Evolutionary conservation across 1,139 yeast species (phyloP), one percentile per base, ranked within the genome.

Genomic region (Scheffersomyces illinoinensis): DNA sequence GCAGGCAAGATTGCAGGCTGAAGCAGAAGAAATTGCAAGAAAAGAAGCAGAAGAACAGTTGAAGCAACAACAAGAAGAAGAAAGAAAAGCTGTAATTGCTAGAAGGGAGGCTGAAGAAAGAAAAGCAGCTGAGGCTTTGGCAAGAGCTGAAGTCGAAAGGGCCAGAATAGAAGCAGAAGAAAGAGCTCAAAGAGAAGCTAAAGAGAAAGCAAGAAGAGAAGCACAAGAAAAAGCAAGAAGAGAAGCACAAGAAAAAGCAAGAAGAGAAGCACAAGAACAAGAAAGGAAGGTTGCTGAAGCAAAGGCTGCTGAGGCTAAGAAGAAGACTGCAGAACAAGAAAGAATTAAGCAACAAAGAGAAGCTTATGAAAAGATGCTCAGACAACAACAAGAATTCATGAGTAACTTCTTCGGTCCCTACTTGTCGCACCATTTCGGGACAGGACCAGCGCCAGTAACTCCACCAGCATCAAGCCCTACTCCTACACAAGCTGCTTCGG

Each of bases 21-120:
- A 58, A 18, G 48, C 20, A 33, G 47, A 50, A 26, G 58, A 52
- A 52, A 60, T 56, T 56, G 63, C 59, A 24, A 64, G 62, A 58
- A 63, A 55, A 55, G 60, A 53, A 50, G 63, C 64, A 46, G 64
- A 61, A 55, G 60, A 60, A 57, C 58, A 60, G 23, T 46, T 52
- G 56, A 55, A 18, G 60, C 52, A 21, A 55, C 55, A 51, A 49
- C 54, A 50, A 60, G 66, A 61, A 64, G 59, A 57, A 62, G 53
- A 54, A n/a, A 55, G 54, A 50, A 56, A 59, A 51, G 61, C 57
- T 51, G 61, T 57, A 52, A 52, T 54, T 51, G 63, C 64, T 3
- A 62, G 57, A 60, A 57, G 58, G 54, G 57, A 58, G 54, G 67
- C 63, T 18, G 64, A 60, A 55, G 57, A 56, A 33, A 61, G 54